These are phyloP conservation scores for Tetracladium setigerum DNA, from an alignment of 495 filamentous ascomycete genomes.

Conservation along the genomic window DNA sequence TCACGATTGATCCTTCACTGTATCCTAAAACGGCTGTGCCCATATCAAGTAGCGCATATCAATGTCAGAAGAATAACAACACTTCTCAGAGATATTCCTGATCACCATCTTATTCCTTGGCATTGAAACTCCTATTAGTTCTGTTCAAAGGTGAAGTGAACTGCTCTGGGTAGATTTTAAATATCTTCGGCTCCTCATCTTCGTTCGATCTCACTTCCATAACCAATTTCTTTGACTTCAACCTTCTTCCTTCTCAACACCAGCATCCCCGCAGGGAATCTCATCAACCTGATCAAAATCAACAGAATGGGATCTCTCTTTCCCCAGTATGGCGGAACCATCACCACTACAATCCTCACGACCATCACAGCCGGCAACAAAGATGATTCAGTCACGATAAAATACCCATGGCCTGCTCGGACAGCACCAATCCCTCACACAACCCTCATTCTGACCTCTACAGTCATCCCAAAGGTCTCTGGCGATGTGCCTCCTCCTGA, in stretches of 20 bases:
- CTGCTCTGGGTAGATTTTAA: no score
- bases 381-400: background rate
- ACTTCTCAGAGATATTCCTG: no score
- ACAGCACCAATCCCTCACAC: background rate
- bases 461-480: no score
- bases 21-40: no score
- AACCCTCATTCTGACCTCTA: background rate
- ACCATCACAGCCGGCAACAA: background rate
- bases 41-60: no score
- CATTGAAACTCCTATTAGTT: no score
- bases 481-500: no score
- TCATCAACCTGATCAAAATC: background rate
- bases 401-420: background rate
- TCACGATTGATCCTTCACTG: no score
- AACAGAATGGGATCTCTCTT: background rate
- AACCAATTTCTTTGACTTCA: background rate
- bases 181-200: background rate
- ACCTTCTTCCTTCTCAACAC: background rate
- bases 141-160: no score
- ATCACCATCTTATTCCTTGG: no score
- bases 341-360: slow-evolving; percentile 4
- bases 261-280: background rate
- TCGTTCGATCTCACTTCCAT: background rate
- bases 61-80: no score
- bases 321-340: background rate